Evolutionary conservation across 352 stramenopile genomes (phyloP).

Genomic region (Pythium inflatum): DNA sequence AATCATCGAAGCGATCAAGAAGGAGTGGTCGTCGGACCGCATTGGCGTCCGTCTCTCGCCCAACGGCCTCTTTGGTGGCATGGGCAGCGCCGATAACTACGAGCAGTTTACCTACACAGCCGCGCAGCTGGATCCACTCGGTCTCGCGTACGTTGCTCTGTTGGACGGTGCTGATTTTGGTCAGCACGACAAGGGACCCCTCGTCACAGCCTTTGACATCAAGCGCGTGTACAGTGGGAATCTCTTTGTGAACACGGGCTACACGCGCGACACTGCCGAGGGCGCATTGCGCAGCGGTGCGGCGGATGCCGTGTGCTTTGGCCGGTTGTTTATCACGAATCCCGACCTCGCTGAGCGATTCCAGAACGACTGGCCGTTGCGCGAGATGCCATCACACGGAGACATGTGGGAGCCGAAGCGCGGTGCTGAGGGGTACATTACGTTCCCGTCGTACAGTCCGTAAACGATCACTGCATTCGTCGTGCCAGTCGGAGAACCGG

Average conservation of each 20-base stretch:
- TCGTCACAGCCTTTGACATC: conserved; percentile 38
- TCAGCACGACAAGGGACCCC: conserved; percentile 36
- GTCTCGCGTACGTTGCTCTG: conserved; percentile 47
- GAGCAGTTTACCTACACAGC: conserved; percentile 49
- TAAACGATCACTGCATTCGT: no score
- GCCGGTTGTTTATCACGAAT: conserved; percentile 47
- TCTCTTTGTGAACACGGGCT: conserved; percentile 48
- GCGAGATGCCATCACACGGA: conserved; percentile 19
- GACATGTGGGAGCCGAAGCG: background rate
- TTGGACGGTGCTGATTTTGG: conserved; percentile 44
- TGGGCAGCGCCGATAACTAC: conserved; percentile 50
- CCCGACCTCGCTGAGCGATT: conserved; percentile 43
- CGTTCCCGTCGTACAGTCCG: conserved; percentile 5
- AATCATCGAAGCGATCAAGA: conserved; percentile 22
- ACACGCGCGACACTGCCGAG: conserved; percentile 36
- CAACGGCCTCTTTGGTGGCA: conserved; percentile 26
- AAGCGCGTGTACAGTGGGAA: conserved; percentile 39
- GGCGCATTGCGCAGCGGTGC: conserved; percentile 29
- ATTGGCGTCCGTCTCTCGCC: background rate
- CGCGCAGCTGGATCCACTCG: conserved; percentile 38
- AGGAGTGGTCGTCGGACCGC: background rate
- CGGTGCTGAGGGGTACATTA: conserved; percentile 1
- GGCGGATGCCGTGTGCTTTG: conserved; percentile 39
- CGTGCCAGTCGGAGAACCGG: no score
- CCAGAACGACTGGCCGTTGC: conserved; percentile 34